Conservation (phyloP, 1,284 basidiomycete species). For the Ceratobasidium papillatum region DNA sequence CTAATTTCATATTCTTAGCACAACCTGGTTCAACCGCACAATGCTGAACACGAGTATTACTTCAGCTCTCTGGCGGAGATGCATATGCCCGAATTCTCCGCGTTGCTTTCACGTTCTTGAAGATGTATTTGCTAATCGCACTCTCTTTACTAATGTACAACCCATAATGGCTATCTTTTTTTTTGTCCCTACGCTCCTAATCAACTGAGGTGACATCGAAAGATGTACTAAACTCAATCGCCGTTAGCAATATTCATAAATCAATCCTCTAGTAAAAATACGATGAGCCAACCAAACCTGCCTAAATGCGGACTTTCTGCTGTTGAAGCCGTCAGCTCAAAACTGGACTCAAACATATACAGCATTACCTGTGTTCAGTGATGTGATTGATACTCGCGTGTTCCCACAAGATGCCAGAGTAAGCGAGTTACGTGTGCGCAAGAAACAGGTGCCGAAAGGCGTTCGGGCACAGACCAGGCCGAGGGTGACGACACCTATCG, state of each 20-base stretch:
- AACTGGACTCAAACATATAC: no score
- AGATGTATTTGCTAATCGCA: neutral
- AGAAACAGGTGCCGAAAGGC: neutral
- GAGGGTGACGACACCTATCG: neutral
- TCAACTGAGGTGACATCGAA: no score
- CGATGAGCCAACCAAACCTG: no score
- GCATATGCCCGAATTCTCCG: constrained; percentile 54
- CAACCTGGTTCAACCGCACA: constrained; percentile 50
- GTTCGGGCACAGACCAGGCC: constrained; percentile 4
- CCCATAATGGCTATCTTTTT: neutral
- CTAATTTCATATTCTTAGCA: constrained; percentile 42
- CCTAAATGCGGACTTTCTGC: no score
- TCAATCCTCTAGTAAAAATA: no score
- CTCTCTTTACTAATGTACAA: neutral
- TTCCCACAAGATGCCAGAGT: neutral
- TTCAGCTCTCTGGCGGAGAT: constrained; percentile 90
- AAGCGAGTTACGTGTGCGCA: neutral
- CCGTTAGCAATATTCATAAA: no score
- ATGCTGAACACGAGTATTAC: constrained; percentile 73
- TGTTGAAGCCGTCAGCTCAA: no score
- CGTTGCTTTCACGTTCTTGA: constrained; percentile 41
- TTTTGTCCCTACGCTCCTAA: neutral
- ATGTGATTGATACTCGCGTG: neutral
- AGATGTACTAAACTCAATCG: no score
- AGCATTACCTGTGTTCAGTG: no score